Conservation (phyloP, 169 alveolate species). For the Cryptosporidium canis region DNA sequence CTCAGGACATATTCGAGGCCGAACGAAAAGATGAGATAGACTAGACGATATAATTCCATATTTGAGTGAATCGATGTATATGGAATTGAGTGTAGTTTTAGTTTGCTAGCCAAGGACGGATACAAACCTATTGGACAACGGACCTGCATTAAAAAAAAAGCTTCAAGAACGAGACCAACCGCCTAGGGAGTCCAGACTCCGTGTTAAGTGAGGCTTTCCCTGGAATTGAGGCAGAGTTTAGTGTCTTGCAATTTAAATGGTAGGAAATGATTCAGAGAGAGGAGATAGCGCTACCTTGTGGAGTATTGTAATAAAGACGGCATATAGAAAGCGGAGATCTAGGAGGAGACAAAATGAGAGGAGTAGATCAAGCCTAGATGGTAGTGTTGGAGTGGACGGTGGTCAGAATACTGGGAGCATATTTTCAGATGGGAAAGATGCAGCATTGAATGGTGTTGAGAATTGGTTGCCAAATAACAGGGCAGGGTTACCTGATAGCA, state of each 20-base stretch:
- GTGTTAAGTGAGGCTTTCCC: too few species aligned
- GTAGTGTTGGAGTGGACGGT: neutral
- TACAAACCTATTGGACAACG: too few species aligned
- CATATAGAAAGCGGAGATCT: constrained; percentile 59
- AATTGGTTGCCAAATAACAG: neutral
- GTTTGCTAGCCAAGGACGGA: too few species aligned
- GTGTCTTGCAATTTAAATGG: neutral
- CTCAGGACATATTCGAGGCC: too few species aligned
- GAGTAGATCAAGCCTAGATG: neutral
- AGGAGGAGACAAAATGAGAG: constrained; percentile 3
- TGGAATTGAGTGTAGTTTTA: too few species aligned
- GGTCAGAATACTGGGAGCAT: neutral
- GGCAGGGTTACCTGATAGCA: neutral
- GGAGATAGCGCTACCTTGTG: constrained; percentile 52
- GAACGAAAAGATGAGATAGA: too few species aligned
- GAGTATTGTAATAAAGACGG: constrained; percentile 65
- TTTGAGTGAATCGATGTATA: too few species aligned
- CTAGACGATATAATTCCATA: too few species aligned
- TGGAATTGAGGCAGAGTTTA: too few species aligned
- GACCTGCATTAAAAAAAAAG: too few species aligned
- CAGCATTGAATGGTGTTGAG: neutral
- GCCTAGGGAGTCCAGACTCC: too few species aligned
- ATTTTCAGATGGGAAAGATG: neutral
- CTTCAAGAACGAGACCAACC: too few species aligned
- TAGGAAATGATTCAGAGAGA: constrained; percentile 18